Percentiles rank a stretch among this genome's conserved stretches.
Conservation (phyloP, 2,329 filamentous ascomycete genomes). For the Colletotrichum trifolii region DNA sequence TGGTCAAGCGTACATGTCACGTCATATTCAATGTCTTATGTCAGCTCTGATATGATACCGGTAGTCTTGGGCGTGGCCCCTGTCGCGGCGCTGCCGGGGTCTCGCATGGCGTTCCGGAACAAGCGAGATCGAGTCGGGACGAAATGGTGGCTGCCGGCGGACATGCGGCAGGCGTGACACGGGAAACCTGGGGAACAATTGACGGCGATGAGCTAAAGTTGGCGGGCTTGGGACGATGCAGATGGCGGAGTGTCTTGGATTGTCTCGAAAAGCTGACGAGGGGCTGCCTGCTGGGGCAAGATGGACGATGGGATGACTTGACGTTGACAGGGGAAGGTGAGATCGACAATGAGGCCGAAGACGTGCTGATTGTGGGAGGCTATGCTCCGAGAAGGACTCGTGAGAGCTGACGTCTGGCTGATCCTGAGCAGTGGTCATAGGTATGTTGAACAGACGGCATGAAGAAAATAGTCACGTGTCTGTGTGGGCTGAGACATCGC, state of each 20-base stretch:
- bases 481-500: no score
- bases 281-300: constrained; percentile 8
- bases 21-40: neutral
- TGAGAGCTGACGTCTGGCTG: no score
- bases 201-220: constrained; percentile 3
- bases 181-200: neutral
- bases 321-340: neutral
- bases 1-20: no score
- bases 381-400: neutral
- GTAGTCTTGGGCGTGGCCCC: neutral
- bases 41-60: constrained; percentile 5
- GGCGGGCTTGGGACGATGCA: constrained; percentile 15
- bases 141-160: constrained; percentile 3
- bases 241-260: neutral
- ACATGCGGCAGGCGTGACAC: constrained; percentile 15
- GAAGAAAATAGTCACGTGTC: no score
- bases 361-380: neutral
- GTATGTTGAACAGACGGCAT: no score
- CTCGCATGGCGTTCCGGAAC: constrained; percentile 15
- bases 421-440: no score
- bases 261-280: constrained; percentile 3
- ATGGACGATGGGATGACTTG: constrained; percentile 12
- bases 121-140: constrained; percentile 18
- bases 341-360: neutral
- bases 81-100: neutral